Evolutionary conservation across 768 basidiomycete genomes (phyloP).

Genomic region (Pisolithus albus): DNA sequence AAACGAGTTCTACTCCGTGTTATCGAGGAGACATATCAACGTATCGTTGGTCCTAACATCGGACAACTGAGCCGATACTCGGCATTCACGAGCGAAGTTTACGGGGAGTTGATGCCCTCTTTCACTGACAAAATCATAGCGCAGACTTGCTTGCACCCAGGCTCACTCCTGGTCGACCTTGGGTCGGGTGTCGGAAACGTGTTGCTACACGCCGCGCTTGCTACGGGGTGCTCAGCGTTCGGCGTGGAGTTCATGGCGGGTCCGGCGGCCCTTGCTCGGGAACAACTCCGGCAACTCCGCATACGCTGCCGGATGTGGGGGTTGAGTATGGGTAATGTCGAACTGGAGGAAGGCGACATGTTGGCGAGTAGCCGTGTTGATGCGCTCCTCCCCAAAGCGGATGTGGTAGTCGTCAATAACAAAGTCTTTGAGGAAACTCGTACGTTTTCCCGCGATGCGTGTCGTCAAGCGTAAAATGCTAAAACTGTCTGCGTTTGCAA

Average conservation of each 20-base stretch:
- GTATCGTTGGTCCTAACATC: slow-evolving; percentile 88
- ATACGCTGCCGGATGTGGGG: slow-evolving; percentile 91
- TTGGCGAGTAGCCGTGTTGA: slow-evolving; percentile 57
- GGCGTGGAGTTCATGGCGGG: slow-evolving; percentile 75
- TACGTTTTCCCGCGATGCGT: slow-evolving; percentile 34
- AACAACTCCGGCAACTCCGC: slow-evolving; percentile 68
- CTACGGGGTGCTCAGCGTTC: slow-evolving; percentile 70
- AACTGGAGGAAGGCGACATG: slow-evolving; percentile 85
- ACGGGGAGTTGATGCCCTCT: slow-evolving; percentile 83
- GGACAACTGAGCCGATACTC: slow-evolving; percentile 72
- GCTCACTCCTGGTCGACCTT: slow-evolving; percentile 71
- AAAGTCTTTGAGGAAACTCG: slow-evolving; percentile 72
- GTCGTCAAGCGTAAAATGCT: background rate
- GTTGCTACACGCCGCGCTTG: slow-evolving; percentile 71
- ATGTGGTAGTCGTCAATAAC: slow-evolving; percentile 89
- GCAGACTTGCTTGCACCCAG: slow-evolving; percentile 44
- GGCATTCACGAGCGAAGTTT: slow-evolving; percentile 79
- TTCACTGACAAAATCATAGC: slow-evolving; percentile 53
- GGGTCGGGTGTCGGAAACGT: slow-evolving; percentile 87
- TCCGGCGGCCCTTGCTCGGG: slow-evolving; percentile 73
- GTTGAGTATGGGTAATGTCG: slow-evolving; percentile 63
- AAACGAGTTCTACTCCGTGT: slow-evolving; percentile 65
- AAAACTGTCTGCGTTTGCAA: slow-evolving; percentile 3
- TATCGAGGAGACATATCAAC: slow-evolving; percentile 88
- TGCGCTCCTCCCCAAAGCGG: slow-evolving; percentile 69